A percentile compares a stretch with the other conserved stretches of the same genome.
Evolutionary conservation across 768 basidiomycete genomes (phyloP).

Genomic region (Kwoniella mangroviensis): DNA sequence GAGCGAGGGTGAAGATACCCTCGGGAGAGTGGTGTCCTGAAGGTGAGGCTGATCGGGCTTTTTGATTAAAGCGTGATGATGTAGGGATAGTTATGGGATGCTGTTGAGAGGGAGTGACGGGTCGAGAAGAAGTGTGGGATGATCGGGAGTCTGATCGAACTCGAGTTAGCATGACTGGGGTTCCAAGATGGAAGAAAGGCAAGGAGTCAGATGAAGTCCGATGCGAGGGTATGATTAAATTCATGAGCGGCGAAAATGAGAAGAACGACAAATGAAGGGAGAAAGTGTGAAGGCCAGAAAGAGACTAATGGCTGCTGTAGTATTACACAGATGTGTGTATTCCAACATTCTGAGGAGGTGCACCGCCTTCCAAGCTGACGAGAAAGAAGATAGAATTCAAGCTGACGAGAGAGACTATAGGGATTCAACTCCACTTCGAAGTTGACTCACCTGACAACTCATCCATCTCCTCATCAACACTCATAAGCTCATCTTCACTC

Average conservation of each 20-base stretch:
- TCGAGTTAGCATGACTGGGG: neutral
- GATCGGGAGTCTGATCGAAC: constrained; percentile 39
- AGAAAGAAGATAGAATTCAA: neutral
- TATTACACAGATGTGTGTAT: too few species aligned
- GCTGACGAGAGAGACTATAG: too few species aligned
- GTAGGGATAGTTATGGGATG: neutral
- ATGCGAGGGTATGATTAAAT: neutral
- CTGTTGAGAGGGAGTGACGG: constrained; percentile 37
- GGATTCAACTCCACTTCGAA: too few species aligned
- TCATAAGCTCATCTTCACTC: constrained; percentile 19
- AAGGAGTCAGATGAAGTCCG: neutral
- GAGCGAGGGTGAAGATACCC: constrained; percentile 35
- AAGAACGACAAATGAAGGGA: neutral
- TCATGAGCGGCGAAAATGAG: neutral
- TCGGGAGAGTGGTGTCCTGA: neutral
- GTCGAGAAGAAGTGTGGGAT: constrained; percentile 41
- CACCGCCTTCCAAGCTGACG: neutral
- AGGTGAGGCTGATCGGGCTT: neutral
- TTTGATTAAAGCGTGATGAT: neutral
- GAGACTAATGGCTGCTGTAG: too few species aligned
- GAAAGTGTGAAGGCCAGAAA: neutral
- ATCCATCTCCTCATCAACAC: constrained; percentile 42
- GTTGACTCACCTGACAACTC: constrained; percentile 47
- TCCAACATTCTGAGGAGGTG: neutral
- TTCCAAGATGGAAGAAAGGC: neutral